Evolutionary conservation across 1,284 basidiomycete genomes (phyloP), one percentile per base, ranked within the genome.

Genomic region (Golubevia pallescens): DNA sequence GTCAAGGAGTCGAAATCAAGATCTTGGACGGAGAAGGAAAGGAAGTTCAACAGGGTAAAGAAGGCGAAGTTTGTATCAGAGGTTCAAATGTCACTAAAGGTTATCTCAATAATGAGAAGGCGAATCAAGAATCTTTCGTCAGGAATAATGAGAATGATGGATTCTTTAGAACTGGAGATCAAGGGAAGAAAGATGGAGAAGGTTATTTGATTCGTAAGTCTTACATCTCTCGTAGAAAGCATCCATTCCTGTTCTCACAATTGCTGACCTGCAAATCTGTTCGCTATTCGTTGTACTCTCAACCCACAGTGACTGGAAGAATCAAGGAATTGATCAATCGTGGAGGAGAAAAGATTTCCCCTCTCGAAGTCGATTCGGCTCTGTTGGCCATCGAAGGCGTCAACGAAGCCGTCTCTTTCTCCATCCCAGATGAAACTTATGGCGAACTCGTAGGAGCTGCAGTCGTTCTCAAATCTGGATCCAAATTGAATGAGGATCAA

Each of bases 291-390:
- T 42, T 3, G 19, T 23, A 16, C 4, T 21, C 42, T 21, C 52
- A 52, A 52, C 52, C 62, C 23, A 66, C 38, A 7, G 21, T 85
- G 32, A 80, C 80, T 3, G 81, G 84, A 13, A 73, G 86, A 13
- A 81, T 84, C 67, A 85, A 84, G 56, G 80, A 86, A 67, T 70
- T 86, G 54, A 81, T 85, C 74, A 85, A 84, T 73, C 73, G 83
- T 68, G 90, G 90, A 13, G 90, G 90, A 1, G 90, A 92, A 80
- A 91, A 91, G 69, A 89, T 91, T 66, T 90, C 89, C 4, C 91
- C 91, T 1, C 89, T 91, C 69, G 90, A 92, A 84, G 84, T 91
- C 16, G 87, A 89, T 70, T 80, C 85, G 0, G 88, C 88, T 0
- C 75, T 92, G 13, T 81, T 87, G 2, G 74, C 81, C 1, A 79